Evolutionary conservation across 768 basidiomycete species (phyloP), one percentile per base, ranked within the genome.

Genomic region (Podaxis rugospora): DNA sequence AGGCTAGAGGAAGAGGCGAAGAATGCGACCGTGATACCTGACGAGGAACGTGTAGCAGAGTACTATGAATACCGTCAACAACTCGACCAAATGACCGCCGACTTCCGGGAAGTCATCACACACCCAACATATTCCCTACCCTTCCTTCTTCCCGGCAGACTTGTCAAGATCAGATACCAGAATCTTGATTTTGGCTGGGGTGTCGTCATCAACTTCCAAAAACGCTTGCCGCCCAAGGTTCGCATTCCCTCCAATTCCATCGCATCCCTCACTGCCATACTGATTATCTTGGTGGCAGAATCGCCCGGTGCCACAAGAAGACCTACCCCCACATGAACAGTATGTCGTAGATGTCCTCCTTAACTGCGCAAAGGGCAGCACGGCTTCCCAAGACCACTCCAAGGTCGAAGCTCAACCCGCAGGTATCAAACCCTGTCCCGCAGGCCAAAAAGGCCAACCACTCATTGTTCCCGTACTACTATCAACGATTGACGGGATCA

Each of bases 161-260:
- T 98, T n/a, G 91, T 98, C 51, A 91, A 90, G 68, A 83, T 99
- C 66, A 90, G 90, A 69, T 83, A 97, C 70, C 85, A 88, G 64
- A 88, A 90, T 40, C 76, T 88, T 13, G 91, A 99, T 73, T 98
- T 96, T 72, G 96, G 96, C 9, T 98, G 97, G 97, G 96, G 96
- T 40, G 84, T 94, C 46, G 85, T 98, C 55, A 83, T 98, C 69
- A 95, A 94, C 70, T 98, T 87, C 68, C 88, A 92, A 70, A 97
- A 97, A 73, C 85, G 95, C 0, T 66, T 87, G 21, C 84, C 87
- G n/a, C 83, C 90, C 14, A 96, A 94, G 78, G 93, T 88, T 63
- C 23, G 76, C 37, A 42, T 32, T 23, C 50, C 28, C n/a, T 37
- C 10, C 57, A 39, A 32, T 32, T 9, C 32, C 32, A 9, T 3